Percentiles rank a stretch among this genome's conserved stretches.
phyloP scores from a whole-genome alignment of 805 yeast species.

The Zygotorulaspora danielsina region DNA sequence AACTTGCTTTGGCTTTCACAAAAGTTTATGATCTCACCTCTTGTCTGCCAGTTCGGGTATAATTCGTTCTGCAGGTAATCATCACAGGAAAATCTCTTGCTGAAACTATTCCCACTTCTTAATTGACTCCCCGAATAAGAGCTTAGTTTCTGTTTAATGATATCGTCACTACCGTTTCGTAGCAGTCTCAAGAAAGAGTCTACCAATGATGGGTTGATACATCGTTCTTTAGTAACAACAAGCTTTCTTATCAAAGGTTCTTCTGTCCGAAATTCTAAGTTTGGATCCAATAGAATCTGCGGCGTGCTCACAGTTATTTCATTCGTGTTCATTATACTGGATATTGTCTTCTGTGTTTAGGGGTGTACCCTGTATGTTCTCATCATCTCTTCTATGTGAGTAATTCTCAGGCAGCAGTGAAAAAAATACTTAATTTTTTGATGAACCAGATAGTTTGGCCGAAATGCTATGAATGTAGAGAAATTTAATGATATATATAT shows the following conservation, averaged over 20 bases:
- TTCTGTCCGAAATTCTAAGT: constrained; percentile 17
- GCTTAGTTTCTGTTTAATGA: constrained; percentile 42
- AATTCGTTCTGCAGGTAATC: constrained; percentile 37
- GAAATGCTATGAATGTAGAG: no score
- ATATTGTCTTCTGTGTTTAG: not conserved
- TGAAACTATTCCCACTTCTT: constrained; percentile 6
- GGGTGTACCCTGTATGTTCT: not conserved
- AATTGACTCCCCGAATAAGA: constrained; percentile 33
- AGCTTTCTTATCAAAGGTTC: constrained; percentile 16
- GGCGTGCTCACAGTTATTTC: constrained; percentile 12
- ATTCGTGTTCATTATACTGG: constrained; percentile 3
- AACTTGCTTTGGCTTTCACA: constrained; percentile 37
- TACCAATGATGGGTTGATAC: constrained; percentile 30
- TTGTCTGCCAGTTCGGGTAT: constrained; percentile 46
- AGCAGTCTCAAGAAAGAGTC: constrained; percentile 31
- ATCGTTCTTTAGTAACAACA: constrained; percentile 27
- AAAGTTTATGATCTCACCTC: constrained; percentile 40
- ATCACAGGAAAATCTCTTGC: constrained; percentile 32
- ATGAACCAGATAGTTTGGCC: no score
- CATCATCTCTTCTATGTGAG: not conserved
- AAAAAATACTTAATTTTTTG: no score
- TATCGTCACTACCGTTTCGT: constrained; percentile 43
- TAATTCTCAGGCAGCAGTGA: no score
- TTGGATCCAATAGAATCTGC: constrained; percentile 16
- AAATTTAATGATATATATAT: no score